These are phyloP conservation scores for Lactarius quietus DNA, from an alignment of 768 basidiomycete genomes.

Conservation along the genomic window DNA sequence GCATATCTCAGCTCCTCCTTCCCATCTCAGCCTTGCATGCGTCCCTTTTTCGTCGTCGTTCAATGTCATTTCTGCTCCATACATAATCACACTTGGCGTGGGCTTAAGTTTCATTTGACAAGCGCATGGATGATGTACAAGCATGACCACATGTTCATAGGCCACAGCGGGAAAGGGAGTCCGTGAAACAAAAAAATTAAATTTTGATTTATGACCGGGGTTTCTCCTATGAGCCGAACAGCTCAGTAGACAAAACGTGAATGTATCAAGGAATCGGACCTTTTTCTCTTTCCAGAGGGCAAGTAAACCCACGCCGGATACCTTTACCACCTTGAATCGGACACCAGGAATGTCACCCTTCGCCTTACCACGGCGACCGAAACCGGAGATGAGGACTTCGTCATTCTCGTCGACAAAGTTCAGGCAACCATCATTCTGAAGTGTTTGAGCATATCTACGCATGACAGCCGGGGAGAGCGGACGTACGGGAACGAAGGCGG, in stretches of 20 bases:
- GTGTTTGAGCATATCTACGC: conserved; percentile 2
- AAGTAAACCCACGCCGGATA: conserved; percentile 97
- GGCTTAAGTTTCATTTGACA: conserved; percentile 18
- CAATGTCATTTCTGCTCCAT: conserved; percentile 3
- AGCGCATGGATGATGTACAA: conserved; percentile 22
- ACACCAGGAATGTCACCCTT: conserved; percentile 99
- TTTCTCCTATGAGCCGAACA: conserved; percentile 33
- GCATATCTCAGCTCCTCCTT: neutral
- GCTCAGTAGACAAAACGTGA: conserved; percentile 6
- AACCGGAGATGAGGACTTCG: conserved; percentile 99
- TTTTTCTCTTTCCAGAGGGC: conserved; percentile 99
- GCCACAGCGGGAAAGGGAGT: conserved; percentile 5
- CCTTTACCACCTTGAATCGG: conserved; percentile 99
- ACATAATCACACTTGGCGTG: neutral
- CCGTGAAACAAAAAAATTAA: neutral
- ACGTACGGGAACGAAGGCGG: conserved; percentile 97
- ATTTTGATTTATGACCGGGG: conserved; percentile 35
- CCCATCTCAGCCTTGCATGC: conserved; percentile 3
- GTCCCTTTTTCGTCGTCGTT: neutral
- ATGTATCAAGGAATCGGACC: conserved; percentile 43
- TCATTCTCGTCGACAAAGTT: conserved; percentile 99
- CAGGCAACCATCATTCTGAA: conserved; percentile 90
- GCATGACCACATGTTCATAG: conserved; percentile 11
- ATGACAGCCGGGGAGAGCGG: neutral
- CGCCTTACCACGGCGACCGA: conserved; percentile 99